Percentiles rank a stretch among this genome's conserved stretches.
Conservation (phyloP, 495 filamentous ascomycete genomes). For the Geoglossum glabrum region DNA sequence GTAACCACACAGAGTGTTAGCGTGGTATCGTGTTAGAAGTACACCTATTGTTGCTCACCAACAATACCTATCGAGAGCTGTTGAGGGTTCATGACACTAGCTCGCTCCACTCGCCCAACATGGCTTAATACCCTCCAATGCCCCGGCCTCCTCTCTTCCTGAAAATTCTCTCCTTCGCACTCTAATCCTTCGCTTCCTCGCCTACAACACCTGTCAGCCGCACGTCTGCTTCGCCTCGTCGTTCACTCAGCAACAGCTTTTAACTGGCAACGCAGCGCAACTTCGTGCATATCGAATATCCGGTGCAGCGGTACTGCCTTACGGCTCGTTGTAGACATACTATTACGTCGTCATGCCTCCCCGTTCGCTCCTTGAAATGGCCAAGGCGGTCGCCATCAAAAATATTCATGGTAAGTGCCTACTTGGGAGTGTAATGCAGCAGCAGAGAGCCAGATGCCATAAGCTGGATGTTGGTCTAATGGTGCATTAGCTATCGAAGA, state of each 20-base stretch:
- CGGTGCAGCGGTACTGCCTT: background rate
- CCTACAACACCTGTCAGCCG: too few relatives aligned
- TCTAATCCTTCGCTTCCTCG: background rate
- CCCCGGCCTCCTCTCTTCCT: slow-evolving; percentile 2
- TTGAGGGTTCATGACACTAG: too few relatives aligned
- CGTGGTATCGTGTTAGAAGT: too few relatives aligned
- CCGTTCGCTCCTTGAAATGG: slow-evolving; percentile 2
- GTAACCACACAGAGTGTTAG: too few relatives aligned
- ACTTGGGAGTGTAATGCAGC: too few relatives aligned
- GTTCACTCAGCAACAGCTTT: background rate
- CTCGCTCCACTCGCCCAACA: slow-evolving; percentile 1
- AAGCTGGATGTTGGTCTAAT: too few relatives aligned
- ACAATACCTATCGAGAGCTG: too few relatives aligned
- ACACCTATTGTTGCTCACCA: too few relatives aligned
- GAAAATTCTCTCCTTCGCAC: background rate
- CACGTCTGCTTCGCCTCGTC: too few relatives aligned
- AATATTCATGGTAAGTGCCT: slow-evolving; percentile 13
- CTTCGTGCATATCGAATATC: background rate
- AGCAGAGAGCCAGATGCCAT: too few relatives aligned
- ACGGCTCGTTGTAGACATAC: too few relatives aligned
- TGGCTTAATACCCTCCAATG: slow-evolving; percentile 5
- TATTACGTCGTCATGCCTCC: too few relatives aligned
- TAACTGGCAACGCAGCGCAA: background rate
- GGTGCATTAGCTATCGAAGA: slow-evolving; percentile 29
- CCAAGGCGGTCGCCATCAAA: slow-evolving; percentile 12